These are phyloP conservation scores for Solanum chiquidenum DNA, from an alignment of 257 asterid genomes.

Conservation along the genomic window DNA sequence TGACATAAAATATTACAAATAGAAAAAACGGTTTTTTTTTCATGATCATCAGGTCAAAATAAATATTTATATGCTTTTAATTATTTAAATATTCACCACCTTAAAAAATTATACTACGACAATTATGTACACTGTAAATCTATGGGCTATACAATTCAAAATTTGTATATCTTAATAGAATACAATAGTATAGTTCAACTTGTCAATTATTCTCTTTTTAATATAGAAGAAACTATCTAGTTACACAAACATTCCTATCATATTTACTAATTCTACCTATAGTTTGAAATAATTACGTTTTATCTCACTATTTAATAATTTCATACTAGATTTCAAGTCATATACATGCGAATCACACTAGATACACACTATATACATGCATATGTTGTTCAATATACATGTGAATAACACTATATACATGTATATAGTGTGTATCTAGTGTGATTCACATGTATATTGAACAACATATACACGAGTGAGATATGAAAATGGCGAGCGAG, in stretches of 20 bases:
- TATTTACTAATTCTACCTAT: not conserved
- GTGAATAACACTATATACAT: too few relatives aligned
- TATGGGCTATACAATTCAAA: not conserved
- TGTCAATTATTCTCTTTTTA: not conserved
- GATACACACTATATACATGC: not conserved
- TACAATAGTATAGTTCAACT: not conserved
- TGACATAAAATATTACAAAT: not conserved
- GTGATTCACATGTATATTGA: not conserved
- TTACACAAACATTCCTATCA: not conserved
- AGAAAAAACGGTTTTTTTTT: too few relatives aligned
- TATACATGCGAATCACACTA: not conserved
- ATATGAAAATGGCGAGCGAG: not conserved
- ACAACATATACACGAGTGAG: not conserved
- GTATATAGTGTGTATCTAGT: too few relatives aligned
- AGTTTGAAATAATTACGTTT: not conserved
- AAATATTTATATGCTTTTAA: too few relatives aligned
- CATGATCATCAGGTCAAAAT: not conserved
- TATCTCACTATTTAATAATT: not conserved
- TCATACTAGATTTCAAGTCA: not conserved
- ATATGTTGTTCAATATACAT: too few relatives aligned
- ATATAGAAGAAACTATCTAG: not conserved
- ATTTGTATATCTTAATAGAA: too few relatives aligned
- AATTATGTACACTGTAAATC: not conserved
- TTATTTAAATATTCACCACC: not conserved
- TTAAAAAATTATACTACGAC: not conserved